Base-by-base conservation (phyloP, 192 early-diverging fungal species). In the Podila epicladia region DNA sequence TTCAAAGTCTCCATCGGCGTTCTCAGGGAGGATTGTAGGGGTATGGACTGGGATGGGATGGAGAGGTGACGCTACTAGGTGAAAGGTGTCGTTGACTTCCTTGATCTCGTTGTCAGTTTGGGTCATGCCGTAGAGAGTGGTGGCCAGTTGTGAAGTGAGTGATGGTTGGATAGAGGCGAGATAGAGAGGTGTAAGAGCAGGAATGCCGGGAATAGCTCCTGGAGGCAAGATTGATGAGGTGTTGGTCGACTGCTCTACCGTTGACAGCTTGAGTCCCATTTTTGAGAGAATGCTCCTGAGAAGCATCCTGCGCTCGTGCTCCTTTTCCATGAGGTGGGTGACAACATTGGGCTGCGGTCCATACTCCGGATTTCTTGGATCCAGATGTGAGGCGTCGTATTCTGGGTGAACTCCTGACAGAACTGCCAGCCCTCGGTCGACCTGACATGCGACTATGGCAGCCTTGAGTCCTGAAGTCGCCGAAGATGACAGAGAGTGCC, bases 351-450 rank as follows among this genome's bases (percentile, higher is more conserved):
- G 82, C 65, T 89, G 77, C 2, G 84, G 71, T 69, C 77, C 84
- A 60, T 90, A 88, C 51, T 87, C 87, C 28, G 83, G 77, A 7
- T 82, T 82, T 6, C 49, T 48, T 17, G 89, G 73, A 61, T 86
- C 87, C 64, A 92, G 49, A 60, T 72, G 84, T 32, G 84, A 82
- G 60, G 90, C 85, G 48, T 89, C 89, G 76, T 93, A 95, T 78
- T 97, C 97, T 31, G 95, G 85, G 65, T 99, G 97, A 49, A 93
- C 82, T 15, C 95, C 96, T 9, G 91, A 82, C 26, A 99, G 67
- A 13, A 97, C 79, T 0, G 95, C 95, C 12, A 71, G 35, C 1
- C 93, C 93, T 4, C 80, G 78, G 4, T 95, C 97, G 3, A 94
- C 85, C 8, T 60, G 71, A 74, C 93, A 93, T 45, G 90, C 82